Base-by-base conservation (phyloP, 768 basidiomycete species). In the Trichaptum fuscoviolaceum region DNA sequence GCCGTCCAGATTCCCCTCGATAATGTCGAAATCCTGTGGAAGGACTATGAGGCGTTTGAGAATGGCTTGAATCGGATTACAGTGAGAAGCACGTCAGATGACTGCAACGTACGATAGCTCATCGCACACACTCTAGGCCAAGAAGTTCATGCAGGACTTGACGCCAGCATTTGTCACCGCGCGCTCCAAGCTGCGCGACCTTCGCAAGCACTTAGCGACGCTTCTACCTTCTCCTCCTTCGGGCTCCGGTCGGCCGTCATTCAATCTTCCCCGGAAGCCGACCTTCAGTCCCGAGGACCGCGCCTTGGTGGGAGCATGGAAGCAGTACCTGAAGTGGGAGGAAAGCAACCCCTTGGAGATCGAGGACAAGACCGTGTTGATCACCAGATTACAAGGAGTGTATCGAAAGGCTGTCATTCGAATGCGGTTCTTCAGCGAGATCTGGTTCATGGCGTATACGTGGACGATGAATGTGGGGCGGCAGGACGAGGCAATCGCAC, bases 81-180 rank as follows among this genome's bases (percentile, higher is more conserved):
- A 35, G 88, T 85, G 57, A 66, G 85, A 71, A 15, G 0, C 20
- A 59, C 20, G 57, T 4, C 23, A 30, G 27, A 23, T 35, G 30
- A 15, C 52, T 64, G 30, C 61, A n/a, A 57, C 69, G 75, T 25
- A 78, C 35, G 5, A 36, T 18, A 6, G 2, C 66, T 24, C 42
- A 30, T 57, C 59, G 2, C 18, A 60, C 17, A 1, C 69, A 30
- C 30, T 30, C 30, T 30, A 90, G 89, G 95, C 96, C 17, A 98
- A 99, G 77, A 97, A 98, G 74, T 96, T 98, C 77, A 88, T 98
- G 80, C 83, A 87, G 65, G 96, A 98, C 77, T 84, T 93, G n/a
- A 92, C 92, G 1, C 92, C 95, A 7, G 86, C 90, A 1, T 91
- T 98, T 74, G 96, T 98, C 92, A 95, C 96, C 73, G 96, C 97